These are phyloP conservation scores for Pyricularia pennisetigena DNA, from an alignment of 2,329 filamentous ascomycete species.

Conservation along the genomic window DNA sequence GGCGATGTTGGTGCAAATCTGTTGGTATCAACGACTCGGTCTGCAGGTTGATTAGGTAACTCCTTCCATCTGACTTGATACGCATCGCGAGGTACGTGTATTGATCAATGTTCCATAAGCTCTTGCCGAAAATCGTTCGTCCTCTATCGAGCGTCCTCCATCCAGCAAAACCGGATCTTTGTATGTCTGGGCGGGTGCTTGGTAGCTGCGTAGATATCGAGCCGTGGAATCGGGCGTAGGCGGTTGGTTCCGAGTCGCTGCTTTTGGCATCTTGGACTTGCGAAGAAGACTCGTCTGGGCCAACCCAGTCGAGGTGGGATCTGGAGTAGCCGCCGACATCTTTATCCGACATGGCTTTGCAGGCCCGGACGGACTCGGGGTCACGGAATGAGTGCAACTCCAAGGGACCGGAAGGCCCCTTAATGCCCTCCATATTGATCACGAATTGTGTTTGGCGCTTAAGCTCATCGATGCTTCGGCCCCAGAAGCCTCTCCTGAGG, in stretches of 20 bases:
- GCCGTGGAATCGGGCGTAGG: conserved; percentile 77
- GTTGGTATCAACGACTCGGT: conserved; percentile 88
- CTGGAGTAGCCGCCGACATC: conserved; percentile 82
- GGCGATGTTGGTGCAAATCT: conserved; percentile 90
- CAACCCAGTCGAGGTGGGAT: conserved; percentile 58
- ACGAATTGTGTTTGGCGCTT: conserved; percentile 46
- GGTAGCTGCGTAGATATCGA: conserved; percentile 81
- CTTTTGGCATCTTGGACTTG: conserved; percentile 6
- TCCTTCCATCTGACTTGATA: conserved; percentile 80
- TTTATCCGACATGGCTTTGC: conserved; percentile 76
- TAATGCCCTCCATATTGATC: conserved; percentile 59
- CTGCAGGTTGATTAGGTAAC: conserved; percentile 93
- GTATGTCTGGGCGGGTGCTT: conserved; percentile 58
- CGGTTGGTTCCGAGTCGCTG: conserved; percentile 14
- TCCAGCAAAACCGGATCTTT: conserved; percentile 78
- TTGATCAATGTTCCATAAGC: conserved; percentile 81
- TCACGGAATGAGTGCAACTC: conserved; percentile 54
- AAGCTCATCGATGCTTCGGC: conserved; percentile 50
- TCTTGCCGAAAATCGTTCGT: conserved; percentile 73
- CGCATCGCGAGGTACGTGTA: conserved; percentile 82
- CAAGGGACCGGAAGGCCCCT: conserved; percentile 52
- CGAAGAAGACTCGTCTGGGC: conserved; percentile 11
- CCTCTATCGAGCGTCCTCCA: conserved; percentile 75
- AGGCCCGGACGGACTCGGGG: conserved; percentile 34
- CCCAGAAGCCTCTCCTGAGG: conserved; percentile 43